These are phyloP conservation scores for Piedraia hortae DNA, from an alignment of 2,329 filamentous ascomycete genomes.

Conservation along the genomic window DNA sequence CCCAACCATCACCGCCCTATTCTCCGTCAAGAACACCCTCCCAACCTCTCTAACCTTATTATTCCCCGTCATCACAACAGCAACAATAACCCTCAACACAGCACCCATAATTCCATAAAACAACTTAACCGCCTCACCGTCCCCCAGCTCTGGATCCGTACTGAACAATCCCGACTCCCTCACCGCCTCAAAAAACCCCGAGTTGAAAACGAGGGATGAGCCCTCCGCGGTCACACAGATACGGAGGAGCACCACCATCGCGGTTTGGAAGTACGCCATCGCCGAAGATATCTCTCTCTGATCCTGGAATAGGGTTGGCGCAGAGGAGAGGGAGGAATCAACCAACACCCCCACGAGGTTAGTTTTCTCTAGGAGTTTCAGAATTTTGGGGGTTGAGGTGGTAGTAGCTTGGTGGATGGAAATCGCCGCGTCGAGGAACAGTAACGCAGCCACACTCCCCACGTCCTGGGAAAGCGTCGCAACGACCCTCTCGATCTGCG, in stretches of 20 bases:
- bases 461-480: conserved; percentile 79
- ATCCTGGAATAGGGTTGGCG: conserved; percentile 35
- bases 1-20: conserved; percentile 59
- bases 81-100: conserved; percentile 55
- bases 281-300: conserved; percentile 23
- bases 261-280: conserved; percentile 39
- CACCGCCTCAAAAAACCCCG: conserved; percentile 59
- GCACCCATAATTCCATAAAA: conserved; percentile 67
- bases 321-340: conserved; percentile 52
- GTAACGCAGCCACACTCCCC: conserved; percentile 55
- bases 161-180: conserved; percentile 64
- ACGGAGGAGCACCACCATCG: conserved; percentile 56
- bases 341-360: conserved; percentile 83
- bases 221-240: conserved; percentile 64
- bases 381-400: no score
- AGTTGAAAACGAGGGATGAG: conserved; percentile 64
- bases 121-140: conserved; percentile 43
- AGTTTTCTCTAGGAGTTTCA: conserved; percentile 53
- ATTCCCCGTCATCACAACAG: conserved; percentile 62
- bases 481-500: conserved; percentile 55
- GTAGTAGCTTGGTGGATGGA: conserved; percentile 40
- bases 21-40: conserved; percentile 52
- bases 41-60: conserved; percentile 43
- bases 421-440: conserved; percentile 57
- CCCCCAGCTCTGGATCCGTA: conserved; percentile 75